A percentile compares a stretch with the other conserved stretches of the same genome.
phyloP scores from a whole-genome alignment of 2,329 filamentous ascomycete species.

The Penicillium sp. region DNA sequence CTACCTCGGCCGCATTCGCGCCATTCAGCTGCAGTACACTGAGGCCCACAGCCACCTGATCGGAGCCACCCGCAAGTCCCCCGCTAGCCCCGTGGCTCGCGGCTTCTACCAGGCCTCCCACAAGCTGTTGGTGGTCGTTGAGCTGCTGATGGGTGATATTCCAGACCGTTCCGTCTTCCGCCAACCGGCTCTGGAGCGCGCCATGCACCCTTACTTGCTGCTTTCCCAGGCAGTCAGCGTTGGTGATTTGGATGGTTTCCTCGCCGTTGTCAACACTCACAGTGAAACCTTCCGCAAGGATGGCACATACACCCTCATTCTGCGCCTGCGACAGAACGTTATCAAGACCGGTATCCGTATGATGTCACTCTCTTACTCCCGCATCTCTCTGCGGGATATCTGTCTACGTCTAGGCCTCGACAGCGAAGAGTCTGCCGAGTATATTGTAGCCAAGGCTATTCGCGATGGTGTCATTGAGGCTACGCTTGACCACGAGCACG shows the following conservation, averaged over 20 bases:
- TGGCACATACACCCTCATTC: slow-evolving; percentile 91
- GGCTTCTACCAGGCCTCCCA: slow-evolving; percentile 96
- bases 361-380: slow-evolving; percentile 97
- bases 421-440: slow-evolving; percentile 96
- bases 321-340: slow-evolving; percentile 94
- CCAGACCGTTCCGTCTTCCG: slow-evolving; percentile 94
- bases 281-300: slow-evolving; percentile 86
- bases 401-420: slow-evolving; percentile 92
- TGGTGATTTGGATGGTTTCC: slow-evolving; percentile 92
- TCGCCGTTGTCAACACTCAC: slow-evolving; percentile 80
- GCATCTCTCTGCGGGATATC: slow-evolving; percentile 95
- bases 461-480: slow-evolving; percentile 97
- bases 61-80: slow-evolving; percentile 91
- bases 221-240: slow-evolving; percentile 94
- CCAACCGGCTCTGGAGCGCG: slow-evolving; percentile 79
- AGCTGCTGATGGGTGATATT: slow-evolving; percentile 97
- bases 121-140: slow-evolving; percentile 94
- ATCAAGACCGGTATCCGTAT: slow-evolving; percentile 99
- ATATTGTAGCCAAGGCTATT: slow-evolving; percentile 98
- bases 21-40: slow-evolving; percentile 94
- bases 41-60: slow-evolving; percentile 94
- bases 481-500: slow-evolving; percentile 86
- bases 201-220: slow-evolving; percentile 88
- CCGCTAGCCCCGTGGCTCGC: slow-evolving; percentile 81
- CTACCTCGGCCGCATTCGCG: slow-evolving; percentile 93